phyloP scores from a whole-genome alignment of 2,329 filamentous ascomycete species.

The Xylaria sp. region DNA sequence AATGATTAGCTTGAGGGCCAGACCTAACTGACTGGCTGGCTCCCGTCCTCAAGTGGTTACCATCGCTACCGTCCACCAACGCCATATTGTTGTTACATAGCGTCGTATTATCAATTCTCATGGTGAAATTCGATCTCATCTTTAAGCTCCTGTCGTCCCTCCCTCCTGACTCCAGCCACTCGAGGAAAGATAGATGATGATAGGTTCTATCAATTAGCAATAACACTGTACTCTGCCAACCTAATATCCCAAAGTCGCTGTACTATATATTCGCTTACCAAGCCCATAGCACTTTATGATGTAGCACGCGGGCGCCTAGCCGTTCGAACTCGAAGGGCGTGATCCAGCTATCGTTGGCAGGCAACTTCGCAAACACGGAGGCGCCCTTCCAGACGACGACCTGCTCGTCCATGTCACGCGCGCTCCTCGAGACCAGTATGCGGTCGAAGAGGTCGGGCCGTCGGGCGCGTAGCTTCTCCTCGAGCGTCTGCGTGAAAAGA shows the following conservation, averaged over 20 bases:
- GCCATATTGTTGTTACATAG: conserved; percentile 21
- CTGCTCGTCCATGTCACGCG: conserved; percentile 94
- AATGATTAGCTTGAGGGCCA: neutral
- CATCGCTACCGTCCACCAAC: conserved; percentile 17
- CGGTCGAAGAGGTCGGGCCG: conserved; percentile 69
- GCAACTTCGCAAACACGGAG: conserved; percentile 92
- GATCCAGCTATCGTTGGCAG: conserved; percentile 96
- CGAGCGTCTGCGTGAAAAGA: conserved; percentile 82
- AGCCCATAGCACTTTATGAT: conserved; percentile 80
- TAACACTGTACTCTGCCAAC: neutral
- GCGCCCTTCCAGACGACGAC: conserved; percentile 99
- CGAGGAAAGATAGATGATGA: neutral
- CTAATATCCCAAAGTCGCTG: neutral
- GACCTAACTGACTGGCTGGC: conserved; percentile 12
- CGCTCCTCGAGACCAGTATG: conserved; percentile 75
- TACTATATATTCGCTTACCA: conserved; percentile 55
- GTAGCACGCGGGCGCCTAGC: conserved; percentile 81
- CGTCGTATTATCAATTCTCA: conserved; percentile 1
- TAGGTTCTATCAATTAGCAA: neutral
- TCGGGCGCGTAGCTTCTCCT: conserved; percentile 79
- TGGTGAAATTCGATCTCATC: neutral
- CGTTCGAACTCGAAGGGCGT: conserved; percentile 88
- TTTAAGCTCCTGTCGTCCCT: neutral
- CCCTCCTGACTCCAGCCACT: neutral
- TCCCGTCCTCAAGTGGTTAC: neutral